Evolutionary conservation across 164 flowering plant genomes (phyloP).

Genomic region (Pachysandra terminalis): DNA sequence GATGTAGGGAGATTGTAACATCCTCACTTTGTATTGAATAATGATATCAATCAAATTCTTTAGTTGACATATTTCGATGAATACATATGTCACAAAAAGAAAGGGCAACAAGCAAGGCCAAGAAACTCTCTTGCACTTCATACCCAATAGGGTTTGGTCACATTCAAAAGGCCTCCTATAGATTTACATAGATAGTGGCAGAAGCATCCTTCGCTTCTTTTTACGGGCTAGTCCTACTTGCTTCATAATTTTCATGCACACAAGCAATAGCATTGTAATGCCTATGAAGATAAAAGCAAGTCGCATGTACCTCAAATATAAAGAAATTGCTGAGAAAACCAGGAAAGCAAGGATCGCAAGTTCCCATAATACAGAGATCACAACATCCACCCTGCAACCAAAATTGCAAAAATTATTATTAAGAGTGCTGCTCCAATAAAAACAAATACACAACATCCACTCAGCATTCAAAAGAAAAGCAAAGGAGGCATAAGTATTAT

Average conservation of each 20-base stretch:
- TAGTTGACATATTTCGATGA: no score
- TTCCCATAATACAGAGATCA: constrained; percentile 56
- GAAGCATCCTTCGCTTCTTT: constrained; percentile 96
- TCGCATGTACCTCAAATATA: background rate
- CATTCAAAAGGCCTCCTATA: background rate
- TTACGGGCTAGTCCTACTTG: constrained; percentile 76
- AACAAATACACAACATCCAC: background rate
- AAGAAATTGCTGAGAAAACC: background rate
- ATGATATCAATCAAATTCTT: background rate
- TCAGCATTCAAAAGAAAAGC: no score
- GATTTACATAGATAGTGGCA: constrained; percentile 86
- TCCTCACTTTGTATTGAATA: background rate
- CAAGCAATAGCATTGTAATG: constrained; percentile 32
- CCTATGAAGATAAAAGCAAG: background rate
- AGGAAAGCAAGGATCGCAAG: constrained; percentile 46
- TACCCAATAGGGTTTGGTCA: background rate
- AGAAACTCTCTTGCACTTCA: constrained; percentile 20
- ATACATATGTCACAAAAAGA: constrained; percentile 7
- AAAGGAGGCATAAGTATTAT: no score
- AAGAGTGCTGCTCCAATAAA: background rate
- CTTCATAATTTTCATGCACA: constrained; percentile 82
- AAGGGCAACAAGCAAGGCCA: constrained; percentile 17
- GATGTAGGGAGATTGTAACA: background rate
- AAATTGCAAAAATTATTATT: background rate
- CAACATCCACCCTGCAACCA: background rate